Evolutionary conservation across 1,284 basidiomycete genomes (phyloP).

Genomic region (Leccinum angustisporum): DNA sequence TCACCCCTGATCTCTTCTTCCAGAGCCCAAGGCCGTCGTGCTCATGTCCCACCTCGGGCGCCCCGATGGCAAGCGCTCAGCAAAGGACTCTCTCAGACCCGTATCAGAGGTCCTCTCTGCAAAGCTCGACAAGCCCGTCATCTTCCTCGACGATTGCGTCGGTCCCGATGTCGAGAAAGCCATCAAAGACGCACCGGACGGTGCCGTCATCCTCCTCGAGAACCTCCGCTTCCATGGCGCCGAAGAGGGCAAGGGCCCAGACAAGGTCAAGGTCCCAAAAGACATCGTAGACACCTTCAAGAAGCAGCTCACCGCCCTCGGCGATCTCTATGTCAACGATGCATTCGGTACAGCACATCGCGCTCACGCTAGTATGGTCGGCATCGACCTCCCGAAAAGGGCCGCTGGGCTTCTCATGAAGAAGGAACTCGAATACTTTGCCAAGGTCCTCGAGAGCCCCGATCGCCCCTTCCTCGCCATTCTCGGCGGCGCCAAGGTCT

Average conservation of each 20-base stretch:
- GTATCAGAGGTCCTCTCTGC: conserved; percentile 66
- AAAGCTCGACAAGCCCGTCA: conserved; percentile 57
- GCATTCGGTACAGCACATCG: conserved; percentile 99
- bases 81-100: conserved; percentile 91
- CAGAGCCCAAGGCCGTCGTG: conserved; percentile 83
- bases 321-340: conserved; percentile 98
- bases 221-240: conserved; percentile 99
- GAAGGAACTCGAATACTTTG: conserved; percentile 99
- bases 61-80: conserved; percentile 88
- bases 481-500: conserved; percentile 97
- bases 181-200: conserved; percentile 69
- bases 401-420: conserved; percentile 97
- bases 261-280: conserved; percentile 75
- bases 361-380: conserved; percentile 98
- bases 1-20: background rate
- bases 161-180: conserved; percentile 82
- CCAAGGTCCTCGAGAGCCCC: conserved; percentile 94
- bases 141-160: conserved; percentile 86
- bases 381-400: conserved; percentile 89
- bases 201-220: conserved; percentile 91
- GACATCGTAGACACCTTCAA: conserved; percentile 58
- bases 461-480: conserved; percentile 98
- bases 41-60: conserved; percentile 99
- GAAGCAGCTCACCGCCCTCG: conserved; percentile 80
- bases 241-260: conserved; percentile 97